A percentile compares a stretch with the other conserved stretches of the same genome.
phyloP scores from a whole-genome alignment of 768 basidiomycete species.

The Kwoniella sp. region DNA sequence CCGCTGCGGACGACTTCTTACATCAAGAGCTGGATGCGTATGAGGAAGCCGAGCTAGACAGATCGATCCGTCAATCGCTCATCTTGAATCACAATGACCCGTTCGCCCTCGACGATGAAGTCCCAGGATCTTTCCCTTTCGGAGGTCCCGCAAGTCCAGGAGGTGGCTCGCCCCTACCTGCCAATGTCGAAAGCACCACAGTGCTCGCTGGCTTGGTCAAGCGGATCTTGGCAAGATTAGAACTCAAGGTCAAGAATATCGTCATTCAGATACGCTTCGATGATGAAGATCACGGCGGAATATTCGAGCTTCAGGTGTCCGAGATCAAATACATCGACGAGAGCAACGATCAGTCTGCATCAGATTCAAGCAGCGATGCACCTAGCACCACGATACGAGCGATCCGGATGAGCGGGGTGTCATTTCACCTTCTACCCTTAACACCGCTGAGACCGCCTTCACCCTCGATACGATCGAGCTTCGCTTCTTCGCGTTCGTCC shows the following conservation, averaged over 20 bases:
- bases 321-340: conserved; percentile 47
- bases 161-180: conserved; percentile 18
- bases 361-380: neutral
- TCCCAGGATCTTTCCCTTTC: conserved; percentile 43
- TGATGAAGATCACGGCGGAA: conserved; percentile 26
- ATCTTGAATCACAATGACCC: conserved; percentile 41
- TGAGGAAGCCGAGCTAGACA: conserved; percentile 72
- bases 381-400: conserved; percentile 21
- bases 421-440: conserved; percentile 31
- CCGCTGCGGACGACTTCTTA: conserved; percentile 83
- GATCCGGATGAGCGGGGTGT: conserved; percentile 29
- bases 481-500: conserved; percentile 23
- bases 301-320: conserved; percentile 45
- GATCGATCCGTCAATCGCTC: conserved; percentile 66
- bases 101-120: conserved; percentile 32
- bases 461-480: conserved; percentile 5
- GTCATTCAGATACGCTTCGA: conserved; percentile 37
- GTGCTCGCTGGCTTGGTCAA: conserved; percentile 57
- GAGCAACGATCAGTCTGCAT: neutral
- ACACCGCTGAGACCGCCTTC: neutral
- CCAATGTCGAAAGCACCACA: conserved; percentile 49
- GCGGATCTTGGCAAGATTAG: conserved; percentile 52
- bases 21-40: conserved; percentile 74
- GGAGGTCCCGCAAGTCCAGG: conserved; percentile 8
- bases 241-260: conserved; percentile 49